phyloP scores from a whole-genome alignment of 2,329 filamentous ascomycete genomes.

The Pseudocercospora musae region DNA sequence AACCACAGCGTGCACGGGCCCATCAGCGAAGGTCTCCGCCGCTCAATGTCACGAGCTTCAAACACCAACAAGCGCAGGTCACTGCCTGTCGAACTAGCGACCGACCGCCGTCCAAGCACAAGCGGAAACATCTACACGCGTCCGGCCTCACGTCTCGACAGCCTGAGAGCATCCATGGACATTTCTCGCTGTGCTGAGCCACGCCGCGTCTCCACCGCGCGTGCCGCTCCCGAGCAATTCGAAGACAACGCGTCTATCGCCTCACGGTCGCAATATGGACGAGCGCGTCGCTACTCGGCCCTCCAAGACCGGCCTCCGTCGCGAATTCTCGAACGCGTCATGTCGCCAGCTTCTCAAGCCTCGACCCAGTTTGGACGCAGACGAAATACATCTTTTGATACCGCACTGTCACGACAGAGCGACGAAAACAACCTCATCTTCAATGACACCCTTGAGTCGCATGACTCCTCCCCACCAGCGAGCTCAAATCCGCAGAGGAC shows the following conservation, averaged over 20 bases:
- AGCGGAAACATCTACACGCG: constrained; percentile 20
- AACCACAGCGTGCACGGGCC: background rate
- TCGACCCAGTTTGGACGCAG: constrained; percentile 24
- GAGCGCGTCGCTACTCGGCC: constrained; percentile 20
- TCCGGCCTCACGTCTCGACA: constrained; percentile 23
- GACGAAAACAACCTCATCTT: constrained; percentile 6
- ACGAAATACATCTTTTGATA: constrained; percentile 19
- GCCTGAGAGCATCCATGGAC: constrained; percentile 18
- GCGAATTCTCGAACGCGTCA: constrained; percentile 22
- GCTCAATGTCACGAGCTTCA: background rate
- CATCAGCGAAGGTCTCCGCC: background rate
- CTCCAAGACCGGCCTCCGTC: constrained; percentile 22
- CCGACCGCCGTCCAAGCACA: constrained; percentile 22
- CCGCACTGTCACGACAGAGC: background rate
- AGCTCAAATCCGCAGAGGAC: constrained; percentile 45
- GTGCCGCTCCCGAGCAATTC: constrained; percentile 9
- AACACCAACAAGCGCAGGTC: background rate
- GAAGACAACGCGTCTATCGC: constrained; percentile 25
- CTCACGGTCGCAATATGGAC: constrained; percentile 23
- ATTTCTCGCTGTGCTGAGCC: constrained; percentile 8
- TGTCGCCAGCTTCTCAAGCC: constrained; percentile 31
- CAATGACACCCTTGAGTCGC: constrained; percentile 9
- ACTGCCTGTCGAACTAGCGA: constrained; percentile 7
- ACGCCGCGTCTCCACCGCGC: constrained; percentile 9
- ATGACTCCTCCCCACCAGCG: constrained; percentile 36